Evolutionary conservation across 1,284 basidiomycete genomes (phyloP).

Genomic region (Tylopilus orsonianus): DNA sequence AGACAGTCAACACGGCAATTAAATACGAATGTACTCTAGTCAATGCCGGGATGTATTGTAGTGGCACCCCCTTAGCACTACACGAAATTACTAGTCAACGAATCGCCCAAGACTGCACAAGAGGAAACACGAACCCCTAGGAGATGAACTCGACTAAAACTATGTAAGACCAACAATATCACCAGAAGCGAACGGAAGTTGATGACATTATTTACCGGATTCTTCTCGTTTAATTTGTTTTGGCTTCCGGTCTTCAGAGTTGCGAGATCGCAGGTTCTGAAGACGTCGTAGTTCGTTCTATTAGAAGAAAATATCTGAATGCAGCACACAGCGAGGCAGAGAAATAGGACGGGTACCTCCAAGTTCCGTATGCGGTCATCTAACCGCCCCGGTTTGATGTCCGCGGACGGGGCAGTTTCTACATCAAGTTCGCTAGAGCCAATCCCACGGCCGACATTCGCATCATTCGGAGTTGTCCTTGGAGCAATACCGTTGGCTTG

Average conservation of each 20-base stretch:
- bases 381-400: slow-evolving; percentile 8
- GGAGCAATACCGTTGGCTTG: slow-evolving; percentile 22
- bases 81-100: neutral
- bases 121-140: neutral
- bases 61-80: neutral
- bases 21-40: neutral
- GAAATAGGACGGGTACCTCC: slow-evolving; percentile 8
- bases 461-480: neutral
- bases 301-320: neutral
- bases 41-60: neutral
- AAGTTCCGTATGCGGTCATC: slow-evolving; percentile 7
- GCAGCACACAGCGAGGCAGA: neutral
- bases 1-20: too few relatives aligned
- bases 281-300: slow-evolving; percentile 17
- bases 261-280: neutral
- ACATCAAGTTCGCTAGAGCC: neutral
- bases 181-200: neutral
- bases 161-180: slow-evolving; percentile 23
- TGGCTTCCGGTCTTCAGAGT: slow-evolving; percentile 7
- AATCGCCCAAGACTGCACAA: neutral
- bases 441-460: neutral
- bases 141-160: neutral
- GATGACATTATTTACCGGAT: neutral
- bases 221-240: slow-evolving; percentile 18
- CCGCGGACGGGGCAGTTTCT: neutral